Evolutionary conservation across 805 yeast genomes (phyloP), one percentile per base, ranked within the genome.

Genomic region (Wickerhamomyces mucosus): DNA sequence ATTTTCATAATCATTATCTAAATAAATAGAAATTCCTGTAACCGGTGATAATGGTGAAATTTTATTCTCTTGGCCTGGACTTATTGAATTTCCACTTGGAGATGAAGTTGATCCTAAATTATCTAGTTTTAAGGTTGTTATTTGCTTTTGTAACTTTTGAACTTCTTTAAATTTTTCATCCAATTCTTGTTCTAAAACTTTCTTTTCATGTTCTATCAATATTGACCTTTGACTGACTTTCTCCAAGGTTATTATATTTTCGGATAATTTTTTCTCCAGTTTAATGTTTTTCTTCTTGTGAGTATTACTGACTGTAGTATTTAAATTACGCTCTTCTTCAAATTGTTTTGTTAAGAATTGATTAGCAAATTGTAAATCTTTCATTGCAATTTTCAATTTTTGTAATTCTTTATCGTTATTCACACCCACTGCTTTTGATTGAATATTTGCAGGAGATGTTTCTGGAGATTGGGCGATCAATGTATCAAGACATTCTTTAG

Each of bases 301-400:
- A 27, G 68, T 68, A 41, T 69, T 75, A 29, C 77, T 65, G 3
- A 69, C 58, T 36, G 66, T 66, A 31, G 61, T 51, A 34, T 76
- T 72, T 37, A 68, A 70, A 12, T 67, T 66, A 34, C 80, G 63
- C 33, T 80, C 81, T 37, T 74, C 71, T 40, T 77, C 81, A 44
- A 68, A 80, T 43, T 78, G 82, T 46, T 74, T 72, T 3, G 78
- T 66, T 33, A 80, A 56, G 46, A 77, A 80, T 37, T 67, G 74
- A 51, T 79, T 85, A 3, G 85, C 79, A 48, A 80, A 70, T 41
- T 78, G 75, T 32, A 80, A 59, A 49, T 80, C 92, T 34, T 64
- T 68, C 30, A 80, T 57, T 0, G 86, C 85, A 0, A 79, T 71
- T 40, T 64, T 66, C 43, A 70, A 57, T 15, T 42, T 51, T 11